Percentiles rank a stretch among this genome's conserved stretches.
phyloP scores from a whole-genome alignment of 352 stramenopile genomes.

The Phytophthora meadii region DNA sequence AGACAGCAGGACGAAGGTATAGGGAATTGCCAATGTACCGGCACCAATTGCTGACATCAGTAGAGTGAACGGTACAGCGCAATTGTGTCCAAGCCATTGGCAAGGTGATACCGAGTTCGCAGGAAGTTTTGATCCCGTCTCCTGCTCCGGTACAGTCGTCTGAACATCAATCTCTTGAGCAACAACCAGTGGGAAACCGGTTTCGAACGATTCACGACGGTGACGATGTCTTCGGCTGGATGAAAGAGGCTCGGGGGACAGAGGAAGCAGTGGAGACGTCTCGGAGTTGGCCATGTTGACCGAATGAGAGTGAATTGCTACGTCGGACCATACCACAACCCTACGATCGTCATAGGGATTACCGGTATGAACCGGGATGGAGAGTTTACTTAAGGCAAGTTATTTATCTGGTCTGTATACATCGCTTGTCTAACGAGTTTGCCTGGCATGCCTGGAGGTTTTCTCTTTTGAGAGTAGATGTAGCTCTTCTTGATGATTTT shows the following conservation, averaged over 20 bases:
- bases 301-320: slow-evolving; percentile 3
- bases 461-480: not conserved
- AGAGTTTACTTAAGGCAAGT: slow-evolving; percentile 6
- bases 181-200: slow-evolving; percentile 42
- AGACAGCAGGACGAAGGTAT: slow-evolving; percentile 68
- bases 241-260: slow-evolving; percentile 17
- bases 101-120: slow-evolving; percentile 17
- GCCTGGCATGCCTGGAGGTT: too few species aligned
- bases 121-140: not conserved
- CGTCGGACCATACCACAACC: slow-evolving; percentile 35
- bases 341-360: slow-evolving; percentile 19
- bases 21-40: slow-evolving; percentile 65
- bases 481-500: slow-evolving; percentile 6
- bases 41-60: slow-evolving; percentile 69
- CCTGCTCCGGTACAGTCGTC: slow-evolving; percentile 15
- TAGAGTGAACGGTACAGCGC: slow-evolving; percentile 51
- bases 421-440: slow-evolving; percentile 14
- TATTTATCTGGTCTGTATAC: slow-evolving; percentile 19
- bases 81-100: slow-evolving; percentile 36
- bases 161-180: slow-evolving; percentile 24
- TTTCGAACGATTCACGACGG: slow-evolving; percentile 43
- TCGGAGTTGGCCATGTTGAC: slow-evolving; percentile 27
- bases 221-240: slow-evolving; percentile 17
- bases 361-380: not conserved
- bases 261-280: slow-evolving; percentile 32